Percentiles rank a stretch among this genome's conserved stretches.
These are phyloP conservation scores for Trichoderma sp. DNA, from an alignment of 2,329 filamentous ascomycete genomes.

Conservation along the genomic window DNA sequence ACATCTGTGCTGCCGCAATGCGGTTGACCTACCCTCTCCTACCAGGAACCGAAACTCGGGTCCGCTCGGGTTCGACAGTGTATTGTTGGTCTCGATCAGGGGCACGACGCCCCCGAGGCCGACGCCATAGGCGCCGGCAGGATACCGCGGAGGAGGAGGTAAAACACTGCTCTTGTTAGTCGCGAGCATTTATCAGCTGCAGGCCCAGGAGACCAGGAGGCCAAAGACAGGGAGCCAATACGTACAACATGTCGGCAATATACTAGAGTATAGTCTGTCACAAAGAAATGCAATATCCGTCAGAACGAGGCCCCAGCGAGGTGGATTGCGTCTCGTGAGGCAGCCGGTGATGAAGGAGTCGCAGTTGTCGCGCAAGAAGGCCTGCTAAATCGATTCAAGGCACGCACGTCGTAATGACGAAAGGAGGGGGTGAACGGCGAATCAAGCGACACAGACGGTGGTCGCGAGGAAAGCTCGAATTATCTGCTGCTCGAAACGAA, in stretches of 20 bases:
- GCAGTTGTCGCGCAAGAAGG: conserved; percentile 12
- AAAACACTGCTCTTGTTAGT: conserved; percentile 62
- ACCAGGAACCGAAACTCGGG: conserved; percentile 88
- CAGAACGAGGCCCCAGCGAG: background rate
- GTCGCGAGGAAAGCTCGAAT: background rate
- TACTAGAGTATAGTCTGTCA: background rate
- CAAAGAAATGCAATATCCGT: background rate
- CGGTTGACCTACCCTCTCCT: conserved; percentile 71
- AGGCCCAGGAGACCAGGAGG: background rate
- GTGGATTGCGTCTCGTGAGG: background rate
- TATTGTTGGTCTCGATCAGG: conserved; percentile 93
- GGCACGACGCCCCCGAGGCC: conserved; percentile 68
- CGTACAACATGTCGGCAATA: conserved; percentile 33
- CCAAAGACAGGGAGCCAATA: conserved; percentile 6
- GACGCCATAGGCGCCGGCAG: conserved; percentile 70
- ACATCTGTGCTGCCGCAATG: background rate
- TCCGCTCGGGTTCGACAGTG: conserved; percentile 74
- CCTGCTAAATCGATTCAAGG: conserved; percentile 5
- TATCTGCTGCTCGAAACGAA: background rate
- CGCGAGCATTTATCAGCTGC: conserved; percentile 19
- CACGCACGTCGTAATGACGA: background rate
- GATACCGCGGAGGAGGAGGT: conserved; percentile 84
- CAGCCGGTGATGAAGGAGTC: background rate
- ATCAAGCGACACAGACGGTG: background rate
- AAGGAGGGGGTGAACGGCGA: background rate